Base-by-base conservation (phyloP, 352 stramenopile species). In the Globisporangium carolinianum region DNA sequence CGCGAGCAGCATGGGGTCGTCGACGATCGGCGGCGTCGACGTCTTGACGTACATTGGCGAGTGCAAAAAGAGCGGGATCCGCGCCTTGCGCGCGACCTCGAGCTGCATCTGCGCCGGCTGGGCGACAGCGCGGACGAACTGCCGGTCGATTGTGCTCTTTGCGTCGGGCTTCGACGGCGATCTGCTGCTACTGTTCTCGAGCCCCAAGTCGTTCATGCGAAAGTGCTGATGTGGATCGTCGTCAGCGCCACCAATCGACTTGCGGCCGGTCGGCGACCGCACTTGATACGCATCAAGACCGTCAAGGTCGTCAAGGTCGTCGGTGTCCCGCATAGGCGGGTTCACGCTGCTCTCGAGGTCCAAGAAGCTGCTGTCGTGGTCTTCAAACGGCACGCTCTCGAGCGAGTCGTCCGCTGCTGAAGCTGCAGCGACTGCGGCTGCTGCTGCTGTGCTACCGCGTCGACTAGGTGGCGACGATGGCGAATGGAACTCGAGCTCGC, bases 11-110 rank as follows among this genome's bases (percentile, higher is more conserved):
- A 75, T 47, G 15, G 15, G 45, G 3, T 83, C 61, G 48, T 91
- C 80, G 35, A 87, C 67, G 37, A 91, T 65, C 49, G 69, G 72
- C 14, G 72, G 63, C 2, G 78, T 71, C 15, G 78, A 90, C 4
- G 76, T 89, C 61, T 77, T 87, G 17, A 92, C 83, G 65, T 92
- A 91, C 82, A 94, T 90, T 8, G 84, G 84, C 35, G 84, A 92
- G 65, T 94, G 84, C 49, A 94, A 53, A 62, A 94, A 94, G 10
- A 94, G 58, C 45, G 84, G 84, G 24, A 94, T 94, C 0, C 83
- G 73, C 35, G 84, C 84, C 59, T 92, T 91, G 6, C 81, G 75
- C 8, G 84, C 84, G 2, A 94, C 81, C 47, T 94, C 82, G 3
- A 94, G 70, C 61, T 94, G 84, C 84, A 94, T 94, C 58, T 94